Evolutionary conservation across 345 rosid species (phyloP).

Genomic region (Melaleuca quinquenervia): DNA sequence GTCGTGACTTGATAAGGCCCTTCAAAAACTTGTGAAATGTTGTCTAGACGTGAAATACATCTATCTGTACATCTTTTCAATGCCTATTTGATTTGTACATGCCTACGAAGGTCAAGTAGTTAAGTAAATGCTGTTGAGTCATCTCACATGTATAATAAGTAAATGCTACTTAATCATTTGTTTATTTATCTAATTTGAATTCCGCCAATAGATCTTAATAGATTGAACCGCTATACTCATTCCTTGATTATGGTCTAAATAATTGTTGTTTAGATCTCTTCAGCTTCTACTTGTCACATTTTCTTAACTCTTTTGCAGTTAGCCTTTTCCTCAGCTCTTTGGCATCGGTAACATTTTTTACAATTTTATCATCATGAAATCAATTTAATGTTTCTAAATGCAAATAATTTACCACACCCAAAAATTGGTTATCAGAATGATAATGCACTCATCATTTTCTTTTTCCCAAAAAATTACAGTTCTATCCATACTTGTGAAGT

Average conservation of each 20-base stretch:
- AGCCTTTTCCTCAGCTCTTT: too few species aligned
- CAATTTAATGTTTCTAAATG: neutral
- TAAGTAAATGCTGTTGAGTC: neutral
- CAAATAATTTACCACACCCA: neutral
- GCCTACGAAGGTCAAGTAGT: neutral
- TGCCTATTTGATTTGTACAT: neutral
- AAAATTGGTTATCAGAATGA: too few species aligned
- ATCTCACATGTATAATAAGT: fast-evolving
- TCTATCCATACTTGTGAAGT: fast-evolving
- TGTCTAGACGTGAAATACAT: neutral
- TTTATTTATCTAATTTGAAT: neutral
- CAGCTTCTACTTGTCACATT: neutral
- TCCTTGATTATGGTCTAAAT: neutral
- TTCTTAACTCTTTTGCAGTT: neutral
- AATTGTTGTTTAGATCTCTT: neutral
- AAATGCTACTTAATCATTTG: too few species aligned
- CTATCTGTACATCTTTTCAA: neutral
- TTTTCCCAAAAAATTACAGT: too few species aligned
- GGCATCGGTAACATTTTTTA: neutral
- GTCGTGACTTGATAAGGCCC: neutral
- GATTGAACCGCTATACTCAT: neutral
- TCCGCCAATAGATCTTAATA: neutral
- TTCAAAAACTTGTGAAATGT: neutral
- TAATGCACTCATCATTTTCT: too few species aligned
- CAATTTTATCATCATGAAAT: neutral